Evolutionary conservation across 2,329 filamentous ascomycete species (phyloP), one percentile per base, ranked within the genome.

Genomic region (Paradendryphiella salina): DNA sequence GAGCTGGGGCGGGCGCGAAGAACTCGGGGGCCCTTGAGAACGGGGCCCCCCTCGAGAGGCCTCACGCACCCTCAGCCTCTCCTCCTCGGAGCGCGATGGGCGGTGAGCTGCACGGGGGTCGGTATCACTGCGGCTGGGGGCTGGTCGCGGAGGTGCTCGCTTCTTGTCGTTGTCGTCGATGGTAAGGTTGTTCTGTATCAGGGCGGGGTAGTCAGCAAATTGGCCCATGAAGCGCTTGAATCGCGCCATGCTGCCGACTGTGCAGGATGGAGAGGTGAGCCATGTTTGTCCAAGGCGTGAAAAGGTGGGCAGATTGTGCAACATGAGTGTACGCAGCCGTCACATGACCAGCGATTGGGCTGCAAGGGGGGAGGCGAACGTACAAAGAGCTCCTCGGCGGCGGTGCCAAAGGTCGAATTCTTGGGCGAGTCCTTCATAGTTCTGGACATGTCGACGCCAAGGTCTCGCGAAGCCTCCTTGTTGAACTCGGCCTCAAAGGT

Each of bases 371-470:
- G 54, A 40, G 51, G 32, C 51, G 41, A 51, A 88, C 88, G 71
- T 86, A 91, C 88, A 77, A 91, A 91, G 53, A 91, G 81, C 56
- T 90, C 86, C 60, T 87, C 85, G 40, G 85, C 83, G 50, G 84
- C 80, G 46, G 63, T 66, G 52, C 75, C 77, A 58, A 76, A 73
- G 32, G 66, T 77, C 45, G 75, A 69, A 44, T 76, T 70, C 50
- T 75, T 74, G 54, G 79, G 75, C 66, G 76, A 83, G 28, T 65
- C 66, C 46, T 64, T 66, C 64, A 72, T 62, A 26, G 59, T 59
- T 52, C 63, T 66, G n/a, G 65, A 67, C 71, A 73, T 73, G 65
- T 72, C 69, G 49, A 72, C 66, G 23, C 23, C 8, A 29, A 73
- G 57, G 37, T 70, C 58, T 34, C 56, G 60, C 26, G 59, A 43